phyloP scores from a whole-genome alignment of 768 basidiomycete genomes.

The Lactarius quietus region DNA sequence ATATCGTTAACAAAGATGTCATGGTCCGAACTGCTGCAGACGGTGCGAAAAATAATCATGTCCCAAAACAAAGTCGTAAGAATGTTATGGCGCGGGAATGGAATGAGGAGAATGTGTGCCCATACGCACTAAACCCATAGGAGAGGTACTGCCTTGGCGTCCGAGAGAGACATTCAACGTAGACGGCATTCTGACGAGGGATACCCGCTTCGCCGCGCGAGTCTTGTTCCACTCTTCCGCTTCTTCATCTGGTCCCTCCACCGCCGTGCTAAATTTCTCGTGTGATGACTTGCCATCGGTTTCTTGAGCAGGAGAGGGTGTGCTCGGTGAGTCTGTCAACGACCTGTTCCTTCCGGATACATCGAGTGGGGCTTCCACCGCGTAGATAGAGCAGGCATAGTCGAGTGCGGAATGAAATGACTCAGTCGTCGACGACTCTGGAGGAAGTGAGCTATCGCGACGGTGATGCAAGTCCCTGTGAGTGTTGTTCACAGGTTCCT shows the following conservation, averaged over 20 bases:
- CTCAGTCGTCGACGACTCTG: constrained; percentile 45
- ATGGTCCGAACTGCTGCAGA: neutral
- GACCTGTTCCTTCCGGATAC: neutral
- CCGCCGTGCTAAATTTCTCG: constrained; percentile 45
- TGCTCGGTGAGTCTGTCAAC: neutral
- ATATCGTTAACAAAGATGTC: constrained; percentile 6
- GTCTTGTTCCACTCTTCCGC: constrained; percentile 91
- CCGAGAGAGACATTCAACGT: constrained; percentile 38
- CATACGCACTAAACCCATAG: constrained; percentile 7
- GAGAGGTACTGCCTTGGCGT: constrained; percentile 10
- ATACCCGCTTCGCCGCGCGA: constrained; percentile 80
- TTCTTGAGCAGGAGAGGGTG: constrained; percentile 2
- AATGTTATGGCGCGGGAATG: constrained; percentile 6
- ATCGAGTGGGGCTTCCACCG: constrained; percentile 14
- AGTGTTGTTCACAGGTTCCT: constrained; percentile 24
- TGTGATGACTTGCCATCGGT: constrained; percentile 30
- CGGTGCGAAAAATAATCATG: neutral
- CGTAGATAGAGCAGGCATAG: constrained; percentile 34
- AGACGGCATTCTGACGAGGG: constrained; percentile 70
- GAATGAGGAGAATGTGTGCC: constrained; percentile 7
- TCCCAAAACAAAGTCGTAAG: neutral
- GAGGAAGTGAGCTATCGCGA: constrained; percentile 27
- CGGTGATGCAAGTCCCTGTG: constrained; percentile 22
- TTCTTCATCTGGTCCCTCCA: constrained; percentile 55
- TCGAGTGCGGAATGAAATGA: constrained; percentile 72